phyloP scores from a whole-genome alignment of 345 rosid genomes.

The Arabidopsis thaliana region TAIR10.1 NC_003075.7:16698501-16699000 shows the following conservation, averaged over 20 bases:
- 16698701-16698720: not conserved
- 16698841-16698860: slow-evolving; percentile 21
- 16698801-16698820: slow-evolving; percentile 13
- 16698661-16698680: slow-evolving; percentile 43
- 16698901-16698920: slow-evolving; percentile 32
- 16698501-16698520: slow-evolving; percentile 41
- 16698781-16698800: not conserved
- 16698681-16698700: slow-evolving; percentile 57
- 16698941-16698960: slow-evolving; percentile 26
- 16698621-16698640: slow-evolving; percentile 45
- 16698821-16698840: slow-evolving; percentile 12
- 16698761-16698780: not conserved
- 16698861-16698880: not conserved
- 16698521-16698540: slow-evolving; percentile 55
- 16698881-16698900: slow-evolving; percentile 23
- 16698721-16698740: not conserved
- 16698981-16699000: slow-evolving; percentile 12
- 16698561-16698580: slow-evolving; percentile 20
- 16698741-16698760: not conserved
- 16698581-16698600: slow-evolving; percentile 24
- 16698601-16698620: slow-evolving; percentile 30
- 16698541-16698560: slow-evolving; percentile 46
- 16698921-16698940: slow-evolving; percentile 32
- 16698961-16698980: slow-evolving; percentile 27
- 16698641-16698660: slow-evolving; percentile 45